phyloP scores from a whole-genome alignment of 1,284 basidiomycete genomes.

The Melampsora larici-populina region DNA sequence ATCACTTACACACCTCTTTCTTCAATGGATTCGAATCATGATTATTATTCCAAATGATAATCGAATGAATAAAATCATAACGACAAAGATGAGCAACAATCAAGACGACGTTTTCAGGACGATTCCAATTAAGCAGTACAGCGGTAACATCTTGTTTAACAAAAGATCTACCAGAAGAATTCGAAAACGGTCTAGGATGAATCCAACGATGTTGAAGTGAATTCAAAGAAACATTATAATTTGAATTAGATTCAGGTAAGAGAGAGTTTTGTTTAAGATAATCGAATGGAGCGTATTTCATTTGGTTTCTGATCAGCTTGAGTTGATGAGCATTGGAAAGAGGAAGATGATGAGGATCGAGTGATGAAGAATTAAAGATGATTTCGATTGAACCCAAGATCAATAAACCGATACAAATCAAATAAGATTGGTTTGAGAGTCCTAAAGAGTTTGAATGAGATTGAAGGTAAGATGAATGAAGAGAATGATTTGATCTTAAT shows the following conservation, averaged over 20 bases:
- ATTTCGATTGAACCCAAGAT: too few species aligned
- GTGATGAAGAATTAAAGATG: too few species aligned
- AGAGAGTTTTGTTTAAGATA: not conserved
- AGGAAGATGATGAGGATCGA: too few species aligned
- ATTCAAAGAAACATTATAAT: not conserved
- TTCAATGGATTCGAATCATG: not conserved
- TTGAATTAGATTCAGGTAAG: not conserved
- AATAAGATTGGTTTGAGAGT: too few species aligned
- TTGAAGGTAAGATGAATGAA: too few species aligned
- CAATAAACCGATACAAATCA: too few species aligned
- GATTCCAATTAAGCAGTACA: constrained; percentile 30
- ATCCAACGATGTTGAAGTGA: not conserved
- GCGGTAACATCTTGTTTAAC: constrained; percentile 10
- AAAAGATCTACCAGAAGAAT: not conserved
- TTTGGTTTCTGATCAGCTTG: too few species aligned
- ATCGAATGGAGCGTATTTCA: not conserved
- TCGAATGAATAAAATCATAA: constrained; percentile 34
- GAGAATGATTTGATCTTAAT: too few species aligned
- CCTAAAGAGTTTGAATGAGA: too few species aligned
- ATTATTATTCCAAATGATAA: constrained; percentile 42
- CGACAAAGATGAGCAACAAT: constrained; percentile 33
- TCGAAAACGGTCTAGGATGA: not conserved
- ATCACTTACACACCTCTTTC: constrained; percentile 16
- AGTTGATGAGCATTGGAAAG: too few species aligned
- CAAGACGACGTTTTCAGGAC: constrained; percentile 19